Base-by-base conservation (phyloP, 2,329 filamentous ascomycete species). In the Diaporthe nobilis region DNA sequence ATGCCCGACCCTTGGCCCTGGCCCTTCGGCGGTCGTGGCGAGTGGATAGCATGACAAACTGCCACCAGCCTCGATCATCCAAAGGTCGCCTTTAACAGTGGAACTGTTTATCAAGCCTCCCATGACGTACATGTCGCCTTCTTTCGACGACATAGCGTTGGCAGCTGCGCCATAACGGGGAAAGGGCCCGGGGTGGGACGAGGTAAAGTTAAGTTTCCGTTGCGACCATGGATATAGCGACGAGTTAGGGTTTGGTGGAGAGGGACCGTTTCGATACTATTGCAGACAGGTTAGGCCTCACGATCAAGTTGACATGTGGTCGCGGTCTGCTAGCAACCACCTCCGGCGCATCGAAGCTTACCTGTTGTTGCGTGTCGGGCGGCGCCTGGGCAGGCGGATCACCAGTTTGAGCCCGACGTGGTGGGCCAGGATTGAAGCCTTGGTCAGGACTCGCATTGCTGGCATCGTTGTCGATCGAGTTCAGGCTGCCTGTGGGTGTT, bases 61-160 rank as follows among this genome's bases (percentile, higher is more conserved):
- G 12, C 93, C 93, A 71, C 94, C 95, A 77, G 95, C 95, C 84
- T 99, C 97, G 63, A 98, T 94, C 92, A 98, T 94, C 97, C 97
- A 99, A 63, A 99, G 85, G 85, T 99, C 97, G 65, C 97, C 97
- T 83, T 98, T 98, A 60, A 98, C 97, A 3, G 95, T 98, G 51
- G 95, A 94, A 79, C 96, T 96, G 82, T 98, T 96, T 81, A 99
- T 96, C 77, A 99, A 86, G 70, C 97, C 97, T 78, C 97, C 97
- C 96, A 99, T 98, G 82, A 99, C 90, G 82, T 98, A 99, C 75
- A 99, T 94, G 80, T 98, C 95, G 76, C 97, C 97, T 85, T 99
- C 97, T 85, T 98, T 98, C 53, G 96, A 98, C 34, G 96, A 94
- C 22, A 94, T 90, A 0, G 95, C 91, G 84, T 99, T 99, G 83